phyloP scores from a whole-genome alignment of 2,329 filamentous ascomycete species.

The Ophiostoma tasmaniense region DNA sequence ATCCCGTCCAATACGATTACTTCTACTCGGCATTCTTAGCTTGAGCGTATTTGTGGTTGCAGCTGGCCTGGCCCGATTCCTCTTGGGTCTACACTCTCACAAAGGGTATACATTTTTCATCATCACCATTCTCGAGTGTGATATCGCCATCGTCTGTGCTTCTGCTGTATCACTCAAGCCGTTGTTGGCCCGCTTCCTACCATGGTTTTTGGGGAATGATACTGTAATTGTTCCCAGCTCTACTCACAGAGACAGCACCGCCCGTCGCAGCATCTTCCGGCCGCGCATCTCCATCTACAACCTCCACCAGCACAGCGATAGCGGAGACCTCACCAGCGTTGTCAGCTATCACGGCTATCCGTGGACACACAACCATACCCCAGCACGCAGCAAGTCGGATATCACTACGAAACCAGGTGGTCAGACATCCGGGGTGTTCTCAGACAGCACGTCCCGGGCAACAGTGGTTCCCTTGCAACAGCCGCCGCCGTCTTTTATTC shows the following conservation, averaged over 20 bases:
- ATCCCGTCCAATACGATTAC: not conserved
- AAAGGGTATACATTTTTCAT: not conserved
- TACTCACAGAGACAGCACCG: not conserved
- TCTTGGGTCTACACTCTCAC: not conserved
- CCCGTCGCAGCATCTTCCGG: not conserved
- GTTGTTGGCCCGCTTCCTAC: not conserved
- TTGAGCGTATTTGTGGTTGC: not conserved
- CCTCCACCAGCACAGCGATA: not conserved
- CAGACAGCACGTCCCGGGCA: not conserved
- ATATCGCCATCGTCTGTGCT: not conserved
- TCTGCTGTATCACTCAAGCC: not conserved
- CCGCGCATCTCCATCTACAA: not conserved
- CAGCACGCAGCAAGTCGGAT: not conserved
- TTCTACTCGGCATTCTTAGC: not conserved
- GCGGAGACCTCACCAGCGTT: not conserved
- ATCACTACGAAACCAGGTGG: not conserved
- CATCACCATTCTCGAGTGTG: not conserved
- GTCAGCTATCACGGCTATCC: not conserved
- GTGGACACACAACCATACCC: not conserved
- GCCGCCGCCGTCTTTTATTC: not conserved
- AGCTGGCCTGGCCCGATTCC: not conserved
- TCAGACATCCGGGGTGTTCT: not conserved
- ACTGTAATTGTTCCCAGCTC: not conserved
- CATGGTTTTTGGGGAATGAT: not conserved
- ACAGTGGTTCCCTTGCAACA: not conserved